A percentile compares a stretch with the other conserved stretches of the same genome.
Conservation (phyloP, 345 rosid genomes). For the Turnera subulata region DNA sequence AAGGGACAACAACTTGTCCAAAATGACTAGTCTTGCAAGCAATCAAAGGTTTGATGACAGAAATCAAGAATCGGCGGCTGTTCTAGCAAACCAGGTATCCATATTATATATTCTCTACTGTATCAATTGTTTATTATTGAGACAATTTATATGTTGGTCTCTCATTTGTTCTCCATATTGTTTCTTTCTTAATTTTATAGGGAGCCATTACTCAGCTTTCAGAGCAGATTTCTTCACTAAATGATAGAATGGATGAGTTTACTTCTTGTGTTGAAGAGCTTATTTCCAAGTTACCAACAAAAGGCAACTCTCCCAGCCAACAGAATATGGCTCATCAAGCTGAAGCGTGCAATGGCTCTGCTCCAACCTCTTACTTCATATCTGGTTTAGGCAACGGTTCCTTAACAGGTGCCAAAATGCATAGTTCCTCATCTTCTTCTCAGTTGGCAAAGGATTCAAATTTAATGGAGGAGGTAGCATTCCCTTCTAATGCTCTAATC, state of each 20-base stretch:
- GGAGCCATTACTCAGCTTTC: constrained; percentile 78
- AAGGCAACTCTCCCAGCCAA: constrained; percentile 53
- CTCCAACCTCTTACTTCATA: constrained; percentile 79
- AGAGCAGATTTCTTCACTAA: constrained; percentile 79
- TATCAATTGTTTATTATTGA: too few species aligned
- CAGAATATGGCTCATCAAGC: constrained; percentile 59
- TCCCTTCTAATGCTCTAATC: too few species aligned
- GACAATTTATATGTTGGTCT: too few species aligned
- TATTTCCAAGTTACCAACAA: constrained; percentile 52
- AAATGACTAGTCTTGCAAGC: constrained; percentile 37
- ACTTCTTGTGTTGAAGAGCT: constrained; percentile 70
- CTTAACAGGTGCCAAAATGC: constrained; percentile 61
- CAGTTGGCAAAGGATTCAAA: constrained; percentile 76
- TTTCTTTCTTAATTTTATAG: constrained; percentile 21
- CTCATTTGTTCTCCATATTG: background rate
- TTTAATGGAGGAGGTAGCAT: constrained; percentile 73
- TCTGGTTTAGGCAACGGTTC: constrained; percentile 75
- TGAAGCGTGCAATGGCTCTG: constrained; percentile 73
- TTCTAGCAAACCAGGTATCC: constrained; percentile 53
- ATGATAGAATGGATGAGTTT: constrained; percentile 94
- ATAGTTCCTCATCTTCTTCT: constrained; percentile 70
- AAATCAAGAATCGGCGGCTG: constrained; percentile 40
- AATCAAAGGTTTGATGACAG: constrained; percentile 45
- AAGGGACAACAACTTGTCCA: constrained; percentile 61
- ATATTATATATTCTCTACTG: background rate